Conservation (phyloP, 352 stramenopile species). For the Phytophthora lateralis region DNA sequence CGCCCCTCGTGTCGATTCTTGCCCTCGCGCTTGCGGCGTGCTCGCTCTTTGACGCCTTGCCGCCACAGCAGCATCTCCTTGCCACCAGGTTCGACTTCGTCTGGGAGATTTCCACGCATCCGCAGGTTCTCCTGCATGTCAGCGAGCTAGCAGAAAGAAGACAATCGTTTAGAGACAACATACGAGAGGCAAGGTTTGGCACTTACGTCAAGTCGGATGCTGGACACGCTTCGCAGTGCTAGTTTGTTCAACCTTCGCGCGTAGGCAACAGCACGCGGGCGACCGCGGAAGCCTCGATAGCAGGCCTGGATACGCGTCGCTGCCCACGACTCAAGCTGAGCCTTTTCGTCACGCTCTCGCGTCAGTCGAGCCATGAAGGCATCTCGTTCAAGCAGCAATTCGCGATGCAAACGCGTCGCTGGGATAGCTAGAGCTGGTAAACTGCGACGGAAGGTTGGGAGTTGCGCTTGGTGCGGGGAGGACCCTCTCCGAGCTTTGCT, state of each 20-base stretch:
- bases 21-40: constrained; percentile 47
- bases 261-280: constrained; percentile 51
- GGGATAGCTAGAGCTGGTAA: constrained; percentile 60
- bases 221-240: constrained; percentile 7
- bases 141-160: constrained; percentile 39
- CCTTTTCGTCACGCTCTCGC: constrained; percentile 56
- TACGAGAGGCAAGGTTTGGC: no score
- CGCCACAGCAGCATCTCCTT: constrained; percentile 48
- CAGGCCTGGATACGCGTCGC: constrained; percentile 69
- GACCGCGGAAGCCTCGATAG: constrained; percentile 56
- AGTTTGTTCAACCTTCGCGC: constrained; percentile 37
- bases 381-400: constrained; percentile 59
- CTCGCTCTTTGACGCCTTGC: constrained; percentile 51
- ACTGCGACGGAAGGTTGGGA: constrained; percentile 56
- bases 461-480: constrained; percentile 46
- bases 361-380: constrained; percentile 65
- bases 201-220: constrained; percentile 34
- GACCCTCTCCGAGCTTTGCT: constrained; percentile 36
- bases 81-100: constrained; percentile 3
- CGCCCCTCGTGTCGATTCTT: constrained; percentile 46
- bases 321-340: constrained; percentile 57
- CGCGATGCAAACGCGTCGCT: constrained; percentile 50
- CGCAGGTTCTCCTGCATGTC: constrained; percentile 53
- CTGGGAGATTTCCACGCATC: constrained; percentile 13
- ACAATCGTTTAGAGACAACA: not conserved